Base-by-base conservation (phyloP, 257 asterid genomes). In the Solanum commersonii region DNA sequence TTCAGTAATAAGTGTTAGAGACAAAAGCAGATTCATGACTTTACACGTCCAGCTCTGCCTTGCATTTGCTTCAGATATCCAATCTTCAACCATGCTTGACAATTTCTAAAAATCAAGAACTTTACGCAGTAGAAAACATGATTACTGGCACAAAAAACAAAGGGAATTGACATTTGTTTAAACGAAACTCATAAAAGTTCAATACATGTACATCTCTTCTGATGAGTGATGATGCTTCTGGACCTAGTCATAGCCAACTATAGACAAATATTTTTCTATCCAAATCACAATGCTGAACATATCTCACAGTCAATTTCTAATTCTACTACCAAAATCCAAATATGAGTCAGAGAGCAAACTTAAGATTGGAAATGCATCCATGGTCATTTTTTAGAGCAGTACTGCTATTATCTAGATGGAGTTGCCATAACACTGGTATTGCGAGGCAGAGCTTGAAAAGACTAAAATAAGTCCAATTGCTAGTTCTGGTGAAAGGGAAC, bases 31-130 rank as follows among this genome's bases (percentile, higher is more conserved):
- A 95, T 91, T 93, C 99, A 98, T 65, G 99, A 96, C 92, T 95
- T 97, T 89, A 97, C 99, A 86, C 98, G 98, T 65, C 99, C 99
- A 88, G 98, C 99, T 93, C 99, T 94, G 88, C 99, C 99, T 85
- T 87, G 98, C 98, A 94, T 97, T 95, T 89, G 98, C 99, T 95
- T 91, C 95, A 86, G 99, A 94, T 89, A 97, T 96, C 98, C 98
- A 96, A 93, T 97, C 99, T 90, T 97, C 98, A 87, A 95, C 98
- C 98, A 95, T 95, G 94, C 98, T 94, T 70, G 99, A 96, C 59
- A 97, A 91, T 96, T 96, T 97, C 98, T 97, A 87, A 72, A 70
- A 34, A 38, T 85, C 52, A 91, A 79, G 13, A 52, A n/a, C n/a
- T n/a, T n/a, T 15, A 67, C 40, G 12, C 38, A 77, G 65, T 56